phyloP scores from a whole-genome alignment of 768 basidiomycete genomes.

The Lactifluus rugatus region DNA sequence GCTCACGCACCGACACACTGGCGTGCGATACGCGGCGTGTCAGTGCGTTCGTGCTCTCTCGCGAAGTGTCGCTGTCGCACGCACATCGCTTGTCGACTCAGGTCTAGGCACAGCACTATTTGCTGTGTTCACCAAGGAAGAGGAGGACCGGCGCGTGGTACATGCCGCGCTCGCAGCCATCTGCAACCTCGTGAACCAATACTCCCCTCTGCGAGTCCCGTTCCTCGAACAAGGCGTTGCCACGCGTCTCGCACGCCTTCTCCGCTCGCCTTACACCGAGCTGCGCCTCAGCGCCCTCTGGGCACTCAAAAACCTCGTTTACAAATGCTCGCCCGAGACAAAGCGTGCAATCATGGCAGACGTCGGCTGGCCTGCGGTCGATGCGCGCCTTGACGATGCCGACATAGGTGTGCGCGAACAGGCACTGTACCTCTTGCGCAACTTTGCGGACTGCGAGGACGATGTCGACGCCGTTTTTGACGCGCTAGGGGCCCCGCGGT shows the following conservation, averaged over 20 bases:
- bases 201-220: constrained; percentile 69
- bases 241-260: constrained; percentile 49
- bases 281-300: constrained; percentile 69
- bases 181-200: constrained; percentile 81
- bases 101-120: constrained; percentile 69
- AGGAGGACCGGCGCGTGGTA: constrained; percentile 62
- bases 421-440: constrained; percentile 53
- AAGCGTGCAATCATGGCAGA: constrained; percentile 60
- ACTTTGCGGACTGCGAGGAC: constrained; percentile 54
- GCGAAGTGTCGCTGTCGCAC: constrained; percentile 66
- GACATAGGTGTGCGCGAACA: constrained; percentile 59
- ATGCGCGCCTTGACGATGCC: constrained; percentile 48
- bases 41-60: constrained; percentile 77
- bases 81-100: constrained; percentile 79
- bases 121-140: constrained; percentile 41
- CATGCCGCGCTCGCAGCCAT: constrained; percentile 63
- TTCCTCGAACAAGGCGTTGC: constrained; percentile 63
- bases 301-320: constrained; percentile 78
- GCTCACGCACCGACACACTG: constrained; percentile 53
- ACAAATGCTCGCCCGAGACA: constrained; percentile 47
- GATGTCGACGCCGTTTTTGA: constrained; percentile 54
- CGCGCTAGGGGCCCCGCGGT: constrained; percentile 37
- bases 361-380: constrained; percentile 56
- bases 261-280: constrained; percentile 42
- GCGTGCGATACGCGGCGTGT: constrained; percentile 78